Base-by-base conservation (phyloP, 257 asterid genomes). In the Datura wrightii region DNA sequence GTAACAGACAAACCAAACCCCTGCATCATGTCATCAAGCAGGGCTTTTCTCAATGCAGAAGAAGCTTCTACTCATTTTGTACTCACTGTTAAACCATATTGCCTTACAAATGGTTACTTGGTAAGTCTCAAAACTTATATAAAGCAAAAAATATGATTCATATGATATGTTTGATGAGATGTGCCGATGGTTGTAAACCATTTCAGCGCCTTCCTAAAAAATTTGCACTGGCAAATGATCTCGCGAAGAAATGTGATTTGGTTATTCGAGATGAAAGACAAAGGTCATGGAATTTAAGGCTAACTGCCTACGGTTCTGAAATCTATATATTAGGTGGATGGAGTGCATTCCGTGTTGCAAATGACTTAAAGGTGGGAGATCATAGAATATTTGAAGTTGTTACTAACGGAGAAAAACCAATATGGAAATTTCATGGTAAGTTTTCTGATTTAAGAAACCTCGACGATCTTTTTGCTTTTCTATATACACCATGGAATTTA, bases 231-330 rank as follows among this genome's bases (percentile, higher is more conserved):
- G 59, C 39, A 24, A 72, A 72, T 44, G 56, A 58, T 72, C 34
- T 44, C 10, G 5, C 7, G n/a, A 72, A 46, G 80, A 46, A 41
- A 8, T 66, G 85, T 15, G 52, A 13, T 59, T 18, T 83, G 80
- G 3, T 37, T 34, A 63, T 56, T 3, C 6, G 13, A 34, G 66
- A 79, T 62, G 83, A 78, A 18, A 37, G 44, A 46, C 79, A 60
- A 34, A 84, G 82, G 62, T 55, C 63, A 5, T 85, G 87, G 87
- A 24, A 72, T 19, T 10, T 72, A 72, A 72, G 42, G 59, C 59
- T 72, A 19, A 11, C 59, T 19, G 6, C 41, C 59, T 74, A 74
- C 1, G 59, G 80, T 74, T 46, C 80, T 46, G 42, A 24, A 24
- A 15, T 72, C 19, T 19, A 72, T 72, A 46, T 72, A 6, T 8